Evolutionary conservation across 345 rosid species (phyloP), one percentile per base, ranked within the genome.

Genomic region (Rhizophora apiculata): DNA sequence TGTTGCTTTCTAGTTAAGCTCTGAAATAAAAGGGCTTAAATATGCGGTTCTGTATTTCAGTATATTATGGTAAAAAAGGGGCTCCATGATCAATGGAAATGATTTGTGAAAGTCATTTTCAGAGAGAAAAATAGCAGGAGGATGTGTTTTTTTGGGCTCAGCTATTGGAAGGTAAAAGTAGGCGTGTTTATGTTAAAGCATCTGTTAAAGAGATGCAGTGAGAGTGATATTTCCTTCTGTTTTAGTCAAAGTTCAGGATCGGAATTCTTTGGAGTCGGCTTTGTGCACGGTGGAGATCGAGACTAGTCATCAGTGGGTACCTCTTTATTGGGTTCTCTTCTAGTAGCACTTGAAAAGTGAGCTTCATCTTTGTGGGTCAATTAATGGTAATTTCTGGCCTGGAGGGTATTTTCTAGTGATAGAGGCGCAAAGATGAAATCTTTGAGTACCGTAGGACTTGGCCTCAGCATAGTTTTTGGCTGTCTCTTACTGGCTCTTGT

Each of bases 401-500:
- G 62, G 49, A 13, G 49, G 3, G 60, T 13, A 56, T 8, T 24
- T 13, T 24, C 7, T 55, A 63, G 72, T 34, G 37, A 8, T 8
- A 34, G 9, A 34, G 48, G 59, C 27, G 60, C 21, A 54, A 75
- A 77, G 74, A 94, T 94, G 99, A 91, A 83, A 79, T 89, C 97
- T 78, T 76, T 94, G 78, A 91, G 99, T 48, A 80, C 91, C 80
- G 90, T 91, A 54, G 99, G 97, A 18, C 95, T 95, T 80, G 99
- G 93, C 48, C 74, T 95, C 77, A 92, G 91, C 78, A 87, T 90
- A 73, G 88, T 95, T 70, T 95, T 95, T 77, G 96, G 92, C 34
- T 89, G 88, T 66, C 82, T 95, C 8, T 70, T 95, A 22, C 22
- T 95, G 53, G 99, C 99, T 80, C 89, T 95, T 27, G 68, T 88